Evolutionary conservation across 768 basidiomycete genomes (phyloP).

Genomic region (Baorangia bicolor): DNA sequence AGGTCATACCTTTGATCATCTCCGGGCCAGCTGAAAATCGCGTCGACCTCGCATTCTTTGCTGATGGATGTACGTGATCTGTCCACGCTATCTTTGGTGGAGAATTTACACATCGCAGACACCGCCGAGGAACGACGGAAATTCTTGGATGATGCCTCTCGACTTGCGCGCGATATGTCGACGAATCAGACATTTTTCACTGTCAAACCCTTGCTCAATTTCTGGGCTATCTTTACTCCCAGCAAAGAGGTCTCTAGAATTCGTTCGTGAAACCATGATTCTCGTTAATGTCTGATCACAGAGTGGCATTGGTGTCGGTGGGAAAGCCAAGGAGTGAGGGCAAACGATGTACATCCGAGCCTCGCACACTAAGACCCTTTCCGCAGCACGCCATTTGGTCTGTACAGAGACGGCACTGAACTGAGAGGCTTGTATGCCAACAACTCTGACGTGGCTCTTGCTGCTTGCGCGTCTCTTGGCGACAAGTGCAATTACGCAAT

Average conservation of each 20-base stretch:
- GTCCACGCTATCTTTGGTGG: neutral
- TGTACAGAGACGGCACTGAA: conserved; percentile 78
- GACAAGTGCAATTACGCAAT: conserved; percentile 74
- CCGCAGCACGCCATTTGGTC: conserved; percentile 66
- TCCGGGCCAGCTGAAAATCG: conserved; percentile 67
- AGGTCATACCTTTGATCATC: conserved; percentile 54
- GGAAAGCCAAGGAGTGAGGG: conserved; percentile 65
- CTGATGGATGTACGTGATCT: conserved; percentile 65
- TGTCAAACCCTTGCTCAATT: conserved; percentile 73
- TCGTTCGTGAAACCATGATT: conserved; percentile 21
- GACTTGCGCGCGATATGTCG: conserved; percentile 68
- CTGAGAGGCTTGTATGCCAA: conserved; percentile 70
- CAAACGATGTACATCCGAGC: neutral
- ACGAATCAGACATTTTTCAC: conserved; percentile 75
- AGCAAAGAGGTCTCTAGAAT: conserved; percentile 59
- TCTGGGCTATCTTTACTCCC: conserved; percentile 78
- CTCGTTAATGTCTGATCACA: conserved; percentile 13
- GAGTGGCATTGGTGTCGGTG: conserved; percentile 73
- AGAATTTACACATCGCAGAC: conserved; percentile 42
- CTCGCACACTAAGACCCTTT: conserved; percentile 3
- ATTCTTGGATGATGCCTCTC: conserved; percentile 63
- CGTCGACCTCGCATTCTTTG: conserved; percentile 74
- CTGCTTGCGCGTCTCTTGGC: conserved; percentile 65
- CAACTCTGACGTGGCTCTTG: conserved; percentile 62
- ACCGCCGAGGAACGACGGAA: conserved; percentile 52